phyloP scores from a whole-genome alignment of 768 basidiomycete genomes.

The Lactarius quietus region DNA sequence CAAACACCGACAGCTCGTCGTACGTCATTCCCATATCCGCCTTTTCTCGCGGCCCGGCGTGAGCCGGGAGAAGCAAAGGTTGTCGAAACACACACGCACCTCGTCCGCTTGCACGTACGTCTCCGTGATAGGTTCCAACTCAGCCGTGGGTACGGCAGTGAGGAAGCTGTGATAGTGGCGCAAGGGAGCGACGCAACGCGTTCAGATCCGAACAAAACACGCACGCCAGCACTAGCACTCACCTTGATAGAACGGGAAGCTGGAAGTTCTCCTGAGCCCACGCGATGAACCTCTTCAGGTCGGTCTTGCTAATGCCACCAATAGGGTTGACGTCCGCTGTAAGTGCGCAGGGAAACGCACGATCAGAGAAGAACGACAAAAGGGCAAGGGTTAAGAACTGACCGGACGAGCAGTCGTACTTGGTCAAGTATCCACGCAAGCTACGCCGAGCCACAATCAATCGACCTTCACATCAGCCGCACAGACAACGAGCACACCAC shows the following conservation, averaged over 20 bases:
- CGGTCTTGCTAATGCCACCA: conserved; percentile 96
- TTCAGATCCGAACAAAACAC: neutral
- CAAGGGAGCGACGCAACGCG: neutral
- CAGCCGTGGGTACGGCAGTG: conserved; percentile 89
- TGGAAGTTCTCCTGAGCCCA: conserved; percentile 77
- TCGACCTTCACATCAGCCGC: neutral
- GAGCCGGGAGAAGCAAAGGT: conserved; percentile 4
- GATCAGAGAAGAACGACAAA: neutral
- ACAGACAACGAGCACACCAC: neutral
- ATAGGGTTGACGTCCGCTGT: conserved; percentile 97
- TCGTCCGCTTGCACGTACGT: conserved; percentile 95
- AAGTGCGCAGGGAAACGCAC: conserved; percentile 19
- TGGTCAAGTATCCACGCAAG: conserved; percentile 93
- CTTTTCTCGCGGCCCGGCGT: conserved; percentile 41
- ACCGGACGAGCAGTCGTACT: conserved; percentile 96
- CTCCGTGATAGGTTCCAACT: conserved; percentile 92
- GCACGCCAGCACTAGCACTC: too few relatives aligned
- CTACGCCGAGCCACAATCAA: conserved; percentile 38
- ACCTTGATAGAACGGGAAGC: conserved; percentile 81
- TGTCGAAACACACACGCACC: conserved; percentile 39
- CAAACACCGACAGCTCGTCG: conserved; percentile 91
- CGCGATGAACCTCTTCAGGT: conserved; percentile 92
- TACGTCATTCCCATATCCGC: conserved; percentile 99
- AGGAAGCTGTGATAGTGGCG: conserved; percentile 60
- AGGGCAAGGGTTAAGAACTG: conserved; percentile 17